A percentile compares a stretch with the other conserved stretches of the same genome.
Conservation (phyloP, 2,329 filamentous ascomycete genomes). For the Knufia petricola region DNA sequence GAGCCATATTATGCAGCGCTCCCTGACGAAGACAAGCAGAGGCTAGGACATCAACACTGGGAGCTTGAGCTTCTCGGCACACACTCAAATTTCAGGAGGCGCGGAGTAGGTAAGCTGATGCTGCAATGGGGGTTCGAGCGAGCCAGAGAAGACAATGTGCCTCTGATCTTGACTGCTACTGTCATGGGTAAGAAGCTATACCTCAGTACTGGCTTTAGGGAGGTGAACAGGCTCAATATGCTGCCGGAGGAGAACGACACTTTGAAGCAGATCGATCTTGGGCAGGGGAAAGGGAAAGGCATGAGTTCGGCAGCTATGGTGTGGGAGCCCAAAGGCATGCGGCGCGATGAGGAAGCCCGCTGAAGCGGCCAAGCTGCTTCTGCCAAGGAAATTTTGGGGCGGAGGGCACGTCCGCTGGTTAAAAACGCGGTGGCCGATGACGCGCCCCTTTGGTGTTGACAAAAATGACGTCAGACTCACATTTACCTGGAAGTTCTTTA, state of each 20-base stretch:
- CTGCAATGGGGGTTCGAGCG: constrained; percentile 8
- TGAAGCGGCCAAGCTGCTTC: no score
- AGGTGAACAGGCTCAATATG: background rate
- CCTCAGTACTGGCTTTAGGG: constrained; percentile 2
- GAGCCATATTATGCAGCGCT: background rate
- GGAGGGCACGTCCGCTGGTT: no score
- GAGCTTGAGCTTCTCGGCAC: constrained; percentile 4
- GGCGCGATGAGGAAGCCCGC: background rate
- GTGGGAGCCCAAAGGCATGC: constrained; percentile 4
- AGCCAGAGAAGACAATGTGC: constrained; percentile 1
- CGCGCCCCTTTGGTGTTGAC: no score
- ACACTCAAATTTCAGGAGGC: constrained; percentile 5
- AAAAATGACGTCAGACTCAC: no score
- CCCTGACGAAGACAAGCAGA: background rate
- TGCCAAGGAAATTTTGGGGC: no score
- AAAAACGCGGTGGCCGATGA: no score
- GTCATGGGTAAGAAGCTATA: constrained; percentile 5
- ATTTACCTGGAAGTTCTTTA: background rate
- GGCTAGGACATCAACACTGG: constrained; percentile 1
- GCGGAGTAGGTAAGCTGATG: constrained; percentile 7
- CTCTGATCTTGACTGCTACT: constrained; percentile 3
- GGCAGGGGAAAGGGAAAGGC: background rate
- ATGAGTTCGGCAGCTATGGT: constrained; percentile 7
- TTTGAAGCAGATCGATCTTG: background rate
- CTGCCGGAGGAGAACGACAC: background rate